These are phyloP conservation scores for Gossypioides kirkii DNA, from an alignment of 345 rosid genomes.

Conservation along the genomic window DNA sequence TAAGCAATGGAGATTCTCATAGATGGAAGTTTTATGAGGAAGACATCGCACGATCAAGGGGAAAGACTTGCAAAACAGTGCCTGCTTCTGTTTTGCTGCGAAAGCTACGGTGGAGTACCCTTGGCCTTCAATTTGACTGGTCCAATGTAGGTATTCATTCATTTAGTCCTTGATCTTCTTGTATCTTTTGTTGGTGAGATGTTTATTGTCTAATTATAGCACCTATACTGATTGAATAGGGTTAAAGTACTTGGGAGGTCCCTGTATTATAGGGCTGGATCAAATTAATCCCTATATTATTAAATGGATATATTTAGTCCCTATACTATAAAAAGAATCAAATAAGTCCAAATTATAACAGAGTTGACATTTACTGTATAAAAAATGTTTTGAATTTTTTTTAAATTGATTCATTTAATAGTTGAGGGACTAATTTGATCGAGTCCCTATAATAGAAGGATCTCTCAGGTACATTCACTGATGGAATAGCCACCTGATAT, in stretches of 20 bases:
- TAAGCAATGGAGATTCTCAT: slow-evolving; percentile 22
- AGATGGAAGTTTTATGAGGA: slow-evolving; percentile 61
- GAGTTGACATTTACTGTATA: no score
- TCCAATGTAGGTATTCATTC: slow-evolving; percentile 65
- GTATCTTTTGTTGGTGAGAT: not conserved
- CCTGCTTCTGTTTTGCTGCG: slow-evolving; percentile 49
- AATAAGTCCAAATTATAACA: no score
- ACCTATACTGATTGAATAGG: not conserved
- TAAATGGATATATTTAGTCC: no score
- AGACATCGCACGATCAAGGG: slow-evolving; percentile 21
- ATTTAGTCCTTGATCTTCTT: not conserved
- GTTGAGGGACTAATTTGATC: no score
- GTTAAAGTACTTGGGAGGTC: no score
- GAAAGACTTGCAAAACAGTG: slow-evolving; percentile 37
- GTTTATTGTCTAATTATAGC: not conserved
- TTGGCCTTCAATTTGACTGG: slow-evolving; percentile 94
- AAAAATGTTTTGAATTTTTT: no score
- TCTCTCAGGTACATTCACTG: no score
- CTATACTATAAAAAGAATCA: no score
- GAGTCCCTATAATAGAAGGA: no score
- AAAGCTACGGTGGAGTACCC: slow-evolving; percentile 92
- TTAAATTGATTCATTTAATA: no score
- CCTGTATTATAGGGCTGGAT: no score
- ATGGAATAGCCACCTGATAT: not conserved
- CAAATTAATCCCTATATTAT: no score